These are phyloP conservation scores for Penicillium macrosclerotiorum DNA, from an alignment of 495 filamentous ascomycete species.

Conservation along the genomic window DNA sequence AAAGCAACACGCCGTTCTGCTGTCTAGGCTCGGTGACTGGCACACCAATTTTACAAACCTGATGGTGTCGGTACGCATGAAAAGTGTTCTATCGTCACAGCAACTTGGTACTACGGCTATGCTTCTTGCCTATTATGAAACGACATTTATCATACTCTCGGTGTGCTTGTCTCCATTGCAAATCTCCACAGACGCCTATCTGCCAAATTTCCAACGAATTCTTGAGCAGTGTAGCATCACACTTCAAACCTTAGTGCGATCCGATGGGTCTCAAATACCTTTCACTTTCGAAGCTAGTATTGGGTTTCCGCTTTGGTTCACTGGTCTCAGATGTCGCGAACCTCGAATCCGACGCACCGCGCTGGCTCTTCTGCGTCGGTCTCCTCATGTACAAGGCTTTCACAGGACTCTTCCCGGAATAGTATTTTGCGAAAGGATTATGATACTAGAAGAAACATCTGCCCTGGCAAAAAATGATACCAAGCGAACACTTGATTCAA, in stretches of 20 bases:
- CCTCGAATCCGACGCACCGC: slow-evolving; percentile 24
- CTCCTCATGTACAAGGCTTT: slow-evolving; percentile 26
- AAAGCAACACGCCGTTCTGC: slow-evolving; percentile 10
- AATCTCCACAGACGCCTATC: slow-evolving; percentile 19
- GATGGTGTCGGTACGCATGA: slow-evolving; percentile 8
- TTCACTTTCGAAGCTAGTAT: slow-evolving; percentile 33
- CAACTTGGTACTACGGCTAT: slow-evolving; percentile 18
- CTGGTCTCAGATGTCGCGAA: slow-evolving; percentile 28
- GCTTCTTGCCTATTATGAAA: slow-evolving; percentile 27
- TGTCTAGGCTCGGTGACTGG: slow-evolving; percentile 21
- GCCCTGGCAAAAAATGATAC: slow-evolving; percentile 6
- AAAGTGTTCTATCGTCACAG: slow-evolving; percentile 7
- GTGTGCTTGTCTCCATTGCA: slow-evolving; percentile 14
- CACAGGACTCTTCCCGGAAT: slow-evolving; percentile 17
- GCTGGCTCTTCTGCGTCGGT: slow-evolving; percentile 19
- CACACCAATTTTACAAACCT: slow-evolving; percentile 21
- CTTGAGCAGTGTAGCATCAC: slow-evolving; percentile 26
- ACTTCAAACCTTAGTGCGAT: slow-evolving; percentile 8
- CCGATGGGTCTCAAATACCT: slow-evolving; percentile 25
- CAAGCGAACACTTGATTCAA: not conserved
- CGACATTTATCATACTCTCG: slow-evolving; percentile 18
- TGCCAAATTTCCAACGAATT: slow-evolving; percentile 23
- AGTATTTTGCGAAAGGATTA: slow-evolving; percentile 13
- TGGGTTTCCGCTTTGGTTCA: slow-evolving; percentile 25
- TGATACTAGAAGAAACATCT: slow-evolving; percentile 22